Evolutionary conservation across 768 basidiomycete genomes (phyloP), one percentile per base, ranked within the genome.

Genomic region (Suillus paluster): DNA sequence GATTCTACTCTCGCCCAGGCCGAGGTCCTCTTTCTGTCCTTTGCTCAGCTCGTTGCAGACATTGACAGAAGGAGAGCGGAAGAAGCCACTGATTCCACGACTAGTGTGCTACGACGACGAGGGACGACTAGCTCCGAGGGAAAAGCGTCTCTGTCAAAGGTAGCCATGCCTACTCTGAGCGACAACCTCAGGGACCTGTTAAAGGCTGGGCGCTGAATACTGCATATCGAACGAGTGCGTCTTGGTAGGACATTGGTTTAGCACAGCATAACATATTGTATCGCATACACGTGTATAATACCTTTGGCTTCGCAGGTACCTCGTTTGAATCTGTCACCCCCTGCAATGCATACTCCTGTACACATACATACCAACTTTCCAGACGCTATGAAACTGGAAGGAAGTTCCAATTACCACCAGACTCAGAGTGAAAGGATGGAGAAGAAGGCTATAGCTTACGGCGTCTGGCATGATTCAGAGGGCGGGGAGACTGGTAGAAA

Each of bases 1-100:
- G 91, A 97, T 73, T 87, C 90, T 1, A 97, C 97, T 21, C 84
- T 99, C 10, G 91, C 94, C 0, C 97, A 99, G 77, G 97, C 97
- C 11, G 97, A 99, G 76, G 95, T 99, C 17, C 83, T 99, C 23
- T 99, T 94, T 82, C 83, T 97, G 2, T 95, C 95, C 1, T 98
- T 97, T 79, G 80, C 88, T 14, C 90, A 92, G 69, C 77, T 97
- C 23, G 89, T 98, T 23, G 91, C 91, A 11, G 95, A 97, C 72
- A 86, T 97, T 67, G 95, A 97, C 73, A 85, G 91, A 39, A 85
- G 90, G 64, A 84, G 83, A 64, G 86, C 85, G 0, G 92, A 94
- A 64, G 83, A 83, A 52, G 56, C 58, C 5, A 63, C 41, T 45
- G 59, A 70, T 5, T 67, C 72, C 1, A 58, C 70, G 3, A 55